Conservation (phyloP, 192 early-diverging fungal species). For the Dissophora globulifera region DNA sequence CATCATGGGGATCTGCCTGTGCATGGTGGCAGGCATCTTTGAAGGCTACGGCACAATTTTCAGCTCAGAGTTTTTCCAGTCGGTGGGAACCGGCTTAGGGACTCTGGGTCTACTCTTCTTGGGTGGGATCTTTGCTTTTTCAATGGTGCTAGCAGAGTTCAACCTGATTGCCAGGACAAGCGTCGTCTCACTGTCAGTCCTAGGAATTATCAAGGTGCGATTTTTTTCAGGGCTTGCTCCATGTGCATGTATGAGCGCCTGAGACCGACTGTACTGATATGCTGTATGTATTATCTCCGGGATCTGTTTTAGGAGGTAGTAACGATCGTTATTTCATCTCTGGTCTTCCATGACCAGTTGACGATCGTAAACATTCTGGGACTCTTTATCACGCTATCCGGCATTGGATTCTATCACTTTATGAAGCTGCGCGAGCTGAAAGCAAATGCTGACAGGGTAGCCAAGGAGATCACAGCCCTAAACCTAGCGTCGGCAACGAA, state of each 20-base stretch:
- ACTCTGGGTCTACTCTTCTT: constrained; percentile 69
- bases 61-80: constrained; percentile 63
- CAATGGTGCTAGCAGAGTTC: constrained; percentile 92
- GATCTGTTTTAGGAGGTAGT: constrained; percentile 88
- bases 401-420: constrained; percentile 83
- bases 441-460: constrained; percentile 4
- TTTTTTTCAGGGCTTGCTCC: too few relatives aligned
- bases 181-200: constrained; percentile 87
- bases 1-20: constrained; percentile 75
- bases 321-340: constrained; percentile 76
- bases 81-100: constrained; percentile 44
- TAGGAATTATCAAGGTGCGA: constrained; percentile 79
- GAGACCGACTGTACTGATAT: too few relatives aligned
- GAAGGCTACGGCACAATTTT: constrained; percentile 71
- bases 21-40: constrained; percentile 69
- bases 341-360: constrained; percentile 85
- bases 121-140: constrained; percentile 87
- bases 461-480: constrained; percentile 29
- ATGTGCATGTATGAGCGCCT: too few relatives aligned
- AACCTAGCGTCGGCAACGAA: constrained; percentile 8
- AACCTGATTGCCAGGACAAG: constrained; percentile 85
- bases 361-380: constrained; percentile 81
- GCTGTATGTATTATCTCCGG: too few relatives aligned
- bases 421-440: constrained; percentile 67
- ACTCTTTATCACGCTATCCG: constrained; percentile 81